Base-by-base conservation (phyloP, 139 green algal species). In the Tetradesmus lagerheimii region DNA sequence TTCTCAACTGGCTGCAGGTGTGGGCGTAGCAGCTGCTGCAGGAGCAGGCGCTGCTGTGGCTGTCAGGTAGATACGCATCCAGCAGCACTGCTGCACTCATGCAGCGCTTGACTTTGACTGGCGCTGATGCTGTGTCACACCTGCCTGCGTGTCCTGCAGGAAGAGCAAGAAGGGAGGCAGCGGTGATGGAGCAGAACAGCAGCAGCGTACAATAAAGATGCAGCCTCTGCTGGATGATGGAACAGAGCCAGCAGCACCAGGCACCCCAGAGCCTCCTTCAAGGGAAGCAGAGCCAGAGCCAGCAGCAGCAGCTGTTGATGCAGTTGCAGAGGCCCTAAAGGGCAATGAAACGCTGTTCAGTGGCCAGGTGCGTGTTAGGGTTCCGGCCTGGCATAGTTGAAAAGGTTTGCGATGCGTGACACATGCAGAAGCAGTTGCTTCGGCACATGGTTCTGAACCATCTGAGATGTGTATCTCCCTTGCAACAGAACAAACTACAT, bases 261-360 rank as follows among this genome's bases (percentile, higher is more conserved):
- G 47, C n/a, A 74, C 15, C 3, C 31, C 71, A 20, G 71, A 79
- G 1, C 31, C 71, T 27, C 71, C 71, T 15, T 27, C n/a, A 23
- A 50, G 18, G 18, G 47, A 57, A 50, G 31, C 39, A 37, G n/a
- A 38, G 53, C 35, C 82, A 77, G 16, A 38, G 27, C 41, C 50
- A 53, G 80, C 91, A 85, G 79, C 86, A 90, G 67, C 86, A 87
- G 79, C 80, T 39, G 38, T 53, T 41, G 80, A 93, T 41, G 9
- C 50, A 3, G 67, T 94, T 8, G 74, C 74, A 11, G 74, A 85
- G 14, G 86, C 80, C 4, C 71, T 95, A 20, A 90, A 91, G 27
- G 89, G 89, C 39, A 95, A 95, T 35, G 90, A 89, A 29, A 41
- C 50, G 31, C 90, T 95, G 0, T 93, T 95, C 39, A 62, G 12